Evolutionary conservation across 2,329 filamentous ascomycete genomes (phyloP), one percentile per base, ranked within the genome.

Genomic region (Lasiodiplodia hormozganensis): DNA sequence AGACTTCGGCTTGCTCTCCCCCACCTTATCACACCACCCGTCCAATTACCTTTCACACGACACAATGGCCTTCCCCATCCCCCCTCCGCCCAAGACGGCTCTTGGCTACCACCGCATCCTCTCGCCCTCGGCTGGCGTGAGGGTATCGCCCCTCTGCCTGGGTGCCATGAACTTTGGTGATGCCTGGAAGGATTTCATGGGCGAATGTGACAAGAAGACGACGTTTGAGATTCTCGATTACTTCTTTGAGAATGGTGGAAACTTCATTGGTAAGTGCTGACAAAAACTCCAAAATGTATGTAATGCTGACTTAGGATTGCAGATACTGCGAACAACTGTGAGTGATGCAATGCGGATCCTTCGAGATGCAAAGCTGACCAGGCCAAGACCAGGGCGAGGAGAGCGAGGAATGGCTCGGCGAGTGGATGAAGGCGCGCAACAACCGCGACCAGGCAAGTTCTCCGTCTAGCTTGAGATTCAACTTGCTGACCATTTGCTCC

Each of bases 141-240:
- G 83, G 57, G 85, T 87, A 18, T 85, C 82, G 28, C 85, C 85
- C 40, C 75, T 87, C 74, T 87, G 85, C 66, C 78, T 87, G 1
- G 85, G 85, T 25, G 80, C 81, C 0, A 87, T 87, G 85, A 87
- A 84, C 73, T 85, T 87, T 71, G 85, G 85, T 18, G 79, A 84
- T 43, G 80, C 82, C 5, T 86, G 84, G 62, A 38, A 38, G n/a
- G 8, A 12, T 3, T 51, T 67, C 47, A 47, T 68, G 58, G 67
- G 58, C 51, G 57, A 69, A 12, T 65, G 62, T 56, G 67, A 74
- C 75, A 87, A 92, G 75, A 82, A 87, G 62, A 85, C 85, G 1
- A 83, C 86, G 1, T 89, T 91, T 71, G 81, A 83, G 23, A 87
- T 93, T 31, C 83, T 93, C 10, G 90, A 93, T 74, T 87, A 85